Conservation (phyloP, 2,329 filamentous ascomycete species). For the Trichoderma simmonsii region DNA sequence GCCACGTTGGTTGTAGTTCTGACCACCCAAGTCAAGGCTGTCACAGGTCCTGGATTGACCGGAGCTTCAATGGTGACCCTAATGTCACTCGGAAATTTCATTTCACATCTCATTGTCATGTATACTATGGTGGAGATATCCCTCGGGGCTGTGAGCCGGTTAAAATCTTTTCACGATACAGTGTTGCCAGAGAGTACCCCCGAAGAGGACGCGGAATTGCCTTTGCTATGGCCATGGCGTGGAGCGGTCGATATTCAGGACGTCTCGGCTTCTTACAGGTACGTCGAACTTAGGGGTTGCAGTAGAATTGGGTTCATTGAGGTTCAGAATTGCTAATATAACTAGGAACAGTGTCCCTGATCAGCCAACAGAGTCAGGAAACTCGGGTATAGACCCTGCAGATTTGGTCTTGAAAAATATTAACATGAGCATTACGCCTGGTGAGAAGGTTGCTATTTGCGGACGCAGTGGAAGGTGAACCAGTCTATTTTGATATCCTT, state of each 20-base stretch:
- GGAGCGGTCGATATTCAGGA: slow-evolving; percentile 31
- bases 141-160: slow-evolving; percentile 5
- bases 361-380: not conserved
- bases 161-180: slow-evolving; percentile 26
- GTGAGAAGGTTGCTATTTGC: slow-evolving; percentile 37
- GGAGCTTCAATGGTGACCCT: slow-evolving; percentile 8
- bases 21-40: slow-evolving; percentile 1
- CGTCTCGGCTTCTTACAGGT: slow-evolving; percentile 35
- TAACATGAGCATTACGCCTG: slow-evolving; percentile 29
- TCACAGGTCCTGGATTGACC: not conserved
- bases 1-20: slow-evolving; percentile 18
- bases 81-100: slow-evolving; percentile 4
- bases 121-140: slow-evolving; percentile 17
- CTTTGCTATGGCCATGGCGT: slow-evolving; percentile 31
- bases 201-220: not conserved
- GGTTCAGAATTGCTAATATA: not conserved
- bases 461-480: slow-evolving; percentile 36
- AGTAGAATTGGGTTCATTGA: not conserved
- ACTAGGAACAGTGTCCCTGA: not conserved
- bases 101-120: not conserved
- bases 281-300: not conserved
- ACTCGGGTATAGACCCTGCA: not conserved
- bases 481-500: not conserved
- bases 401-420: slow-evolving; percentile 28
- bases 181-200: slow-evolving; percentile 2